A percentile compares a stretch with the other conserved stretches of the same genome.
Evolutionary conservation across 2,329 filamentous ascomycete genomes (phyloP).

Genomic region (Neonectria magnoliae): DNA sequence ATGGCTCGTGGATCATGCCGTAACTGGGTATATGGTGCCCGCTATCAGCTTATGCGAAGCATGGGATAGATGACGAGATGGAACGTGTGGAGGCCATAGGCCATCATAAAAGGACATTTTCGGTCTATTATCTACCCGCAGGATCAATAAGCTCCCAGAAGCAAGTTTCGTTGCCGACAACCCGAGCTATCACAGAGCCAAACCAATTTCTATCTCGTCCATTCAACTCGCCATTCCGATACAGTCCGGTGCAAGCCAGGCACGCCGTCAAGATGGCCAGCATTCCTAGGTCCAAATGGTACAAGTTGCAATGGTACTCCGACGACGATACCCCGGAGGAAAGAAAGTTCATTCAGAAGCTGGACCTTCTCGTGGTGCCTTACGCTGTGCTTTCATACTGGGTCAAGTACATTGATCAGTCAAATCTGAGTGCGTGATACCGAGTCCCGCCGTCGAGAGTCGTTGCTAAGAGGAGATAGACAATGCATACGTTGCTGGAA

Average conservation of each 20-base stretch:
- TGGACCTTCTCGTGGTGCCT: conserved; percentile 19
- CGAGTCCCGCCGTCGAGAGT: not conserved
- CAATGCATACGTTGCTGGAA: conserved; percentile 64
- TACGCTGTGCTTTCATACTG: conserved; percentile 20
- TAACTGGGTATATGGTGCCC: not conserved
- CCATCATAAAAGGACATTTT: conserved; percentile 6
- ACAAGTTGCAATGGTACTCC: conserved; percentile 21
- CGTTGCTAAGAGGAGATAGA: conserved; percentile 42
- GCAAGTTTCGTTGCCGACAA: not conserved
- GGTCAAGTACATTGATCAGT: conserved; percentile 22
- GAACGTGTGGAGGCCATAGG: not conserved
- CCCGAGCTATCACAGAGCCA: not conserved
- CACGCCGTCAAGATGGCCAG: conserved; percentile 7
- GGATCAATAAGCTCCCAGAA: not conserved
- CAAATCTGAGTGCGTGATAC: conserved; percentile 11
- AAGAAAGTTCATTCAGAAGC: conserved; percentile 16
- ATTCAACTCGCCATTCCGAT: not conserved
- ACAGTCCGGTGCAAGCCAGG: too few relatives aligned
- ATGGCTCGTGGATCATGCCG: not conserved
- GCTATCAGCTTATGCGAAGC: conserved; percentile 8
- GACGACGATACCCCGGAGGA: conserved; percentile 22
- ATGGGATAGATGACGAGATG: conserved; percentile 5
- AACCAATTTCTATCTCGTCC: not conserved
- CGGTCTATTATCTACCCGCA: not conserved
- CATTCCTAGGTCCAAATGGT: conserved; percentile 20